phyloP scores from a whole-genome alignment of 1,284 basidiomycete species.

The Irpex rosettiformis region DNA sequence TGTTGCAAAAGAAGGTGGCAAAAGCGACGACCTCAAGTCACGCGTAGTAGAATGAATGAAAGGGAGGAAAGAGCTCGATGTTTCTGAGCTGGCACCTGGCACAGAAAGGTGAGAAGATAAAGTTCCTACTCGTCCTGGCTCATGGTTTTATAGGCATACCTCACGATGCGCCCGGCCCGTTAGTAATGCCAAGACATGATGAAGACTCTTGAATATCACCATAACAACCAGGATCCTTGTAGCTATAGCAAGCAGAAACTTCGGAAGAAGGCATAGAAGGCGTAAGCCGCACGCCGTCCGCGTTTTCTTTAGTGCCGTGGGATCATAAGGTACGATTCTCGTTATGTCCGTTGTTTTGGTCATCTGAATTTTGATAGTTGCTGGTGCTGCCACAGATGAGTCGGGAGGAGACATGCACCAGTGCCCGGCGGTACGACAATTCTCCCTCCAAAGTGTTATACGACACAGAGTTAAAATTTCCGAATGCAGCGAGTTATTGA shows the following conservation, averaged over 20 bases:
- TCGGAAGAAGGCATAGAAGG: not conserved
- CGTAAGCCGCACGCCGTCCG: no score
- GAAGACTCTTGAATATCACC: not conserved
- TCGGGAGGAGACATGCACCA: no score
- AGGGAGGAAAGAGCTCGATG: not conserved
- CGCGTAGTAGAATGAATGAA: slow-evolving; percentile 3
- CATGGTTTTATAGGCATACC: not conserved
- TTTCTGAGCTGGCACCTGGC: slow-evolving; percentile 4
- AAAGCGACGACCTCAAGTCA: slow-evolving; percentile 2
- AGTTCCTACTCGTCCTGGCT: not conserved
- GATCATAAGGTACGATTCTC: no score
- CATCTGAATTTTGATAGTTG: no score
- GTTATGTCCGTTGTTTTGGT: no score
- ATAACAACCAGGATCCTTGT: not conserved
- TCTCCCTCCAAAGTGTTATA: no score
- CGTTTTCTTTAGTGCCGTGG: no score
- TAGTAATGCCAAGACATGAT: not conserved
- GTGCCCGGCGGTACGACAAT: no score
- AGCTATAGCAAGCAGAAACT: not conserved
- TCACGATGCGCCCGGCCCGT: not conserved
- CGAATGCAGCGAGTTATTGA: no score
- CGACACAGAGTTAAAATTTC: no score
- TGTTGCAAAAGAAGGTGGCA: not conserved
- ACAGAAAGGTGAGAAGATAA: not conserved
- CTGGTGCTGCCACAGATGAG: no score